Evolutionary conservation across 768 basidiomycete genomes (phyloP).

Genomic region (Floccularia luteovirens): DNA sequence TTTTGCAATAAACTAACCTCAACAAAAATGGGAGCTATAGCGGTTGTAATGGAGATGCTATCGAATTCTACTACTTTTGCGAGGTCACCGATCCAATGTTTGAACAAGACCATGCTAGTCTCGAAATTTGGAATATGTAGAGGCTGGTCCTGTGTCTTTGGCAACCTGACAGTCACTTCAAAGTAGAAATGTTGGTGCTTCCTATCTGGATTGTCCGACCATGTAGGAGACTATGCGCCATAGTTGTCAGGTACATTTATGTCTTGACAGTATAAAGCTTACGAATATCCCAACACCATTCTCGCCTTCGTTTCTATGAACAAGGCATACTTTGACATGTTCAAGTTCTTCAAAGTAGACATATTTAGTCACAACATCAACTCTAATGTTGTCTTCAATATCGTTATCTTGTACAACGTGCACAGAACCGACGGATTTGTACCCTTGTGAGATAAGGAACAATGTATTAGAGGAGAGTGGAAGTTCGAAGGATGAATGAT

Average conservation of each 20-base stretch:
- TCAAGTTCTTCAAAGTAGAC: slow-evolving; percentile 10
- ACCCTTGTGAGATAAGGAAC: slow-evolving; percentile 20
- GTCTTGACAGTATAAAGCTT: slow-evolving; percentile 6
- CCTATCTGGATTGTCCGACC: neutral
- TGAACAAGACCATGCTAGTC: slow-evolving; percentile 34
- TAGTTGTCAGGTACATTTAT: neutral
- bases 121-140: slow-evolving; percentile 33
- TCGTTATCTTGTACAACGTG: slow-evolving; percentile 16
- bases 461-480: slow-evolving; percentile 15
- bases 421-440: slow-evolving; percentile 15
- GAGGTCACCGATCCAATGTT: slow-evolving; percentile 29
- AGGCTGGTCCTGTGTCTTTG: slow-evolving; percentile 3
- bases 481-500: neutral
- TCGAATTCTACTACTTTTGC: slow-evolving; percentile 30
- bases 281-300: slow-evolving; percentile 29
- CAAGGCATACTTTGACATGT: slow-evolving; percentile 20
- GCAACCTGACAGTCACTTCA: slow-evolving; percentile 1
- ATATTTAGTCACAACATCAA: slow-evolving; percentile 18
- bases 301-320: slow-evolving; percentile 15
- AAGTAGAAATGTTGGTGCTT: neutral
- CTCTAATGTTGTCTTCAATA: slow-evolving; percentile 13
- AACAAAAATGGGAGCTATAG: slow-evolving; percentile 23
- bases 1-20: slow-evolving; percentile 21
- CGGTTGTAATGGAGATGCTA: slow-evolving; percentile 22
- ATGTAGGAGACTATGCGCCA: neutral